Evolutionary conservation across 768 basidiomycete genomes (phyloP).

Genomic region (Daedalea quercina): DNA sequence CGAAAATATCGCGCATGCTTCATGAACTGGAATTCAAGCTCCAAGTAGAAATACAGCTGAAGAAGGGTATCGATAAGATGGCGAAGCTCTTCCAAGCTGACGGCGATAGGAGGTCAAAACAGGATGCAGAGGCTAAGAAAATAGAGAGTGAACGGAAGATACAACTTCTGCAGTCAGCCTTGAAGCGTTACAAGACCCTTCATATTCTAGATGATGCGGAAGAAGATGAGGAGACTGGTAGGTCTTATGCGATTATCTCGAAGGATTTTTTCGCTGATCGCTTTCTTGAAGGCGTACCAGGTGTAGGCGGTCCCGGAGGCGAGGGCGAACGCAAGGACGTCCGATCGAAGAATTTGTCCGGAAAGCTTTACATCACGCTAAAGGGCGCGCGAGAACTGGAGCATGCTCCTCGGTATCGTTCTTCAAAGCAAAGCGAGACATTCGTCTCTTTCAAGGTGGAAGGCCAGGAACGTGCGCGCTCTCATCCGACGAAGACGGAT

Average conservation of each 20-base stretch:
- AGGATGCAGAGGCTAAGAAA: slow-evolving; percentile 89
- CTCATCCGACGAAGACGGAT: slow-evolving; percentile 90
- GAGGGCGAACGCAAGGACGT: slow-evolving; percentile 88
- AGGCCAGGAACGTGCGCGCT: slow-evolving; percentile 86
- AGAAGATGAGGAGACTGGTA: slow-evolving; percentile 77
- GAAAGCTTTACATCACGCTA: slow-evolving; percentile 83
- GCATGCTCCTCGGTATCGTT: slow-evolving; percentile 79
- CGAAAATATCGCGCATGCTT: slow-evolving; percentile 96
- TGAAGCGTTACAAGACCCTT: slow-evolving; percentile 94
- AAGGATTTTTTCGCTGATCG: neutral
- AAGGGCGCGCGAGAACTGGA: slow-evolving; percentile 92
- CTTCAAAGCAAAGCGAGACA: slow-evolving; percentile 83
- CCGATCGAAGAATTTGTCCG: slow-evolving; percentile 89
- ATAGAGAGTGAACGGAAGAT: slow-evolving; percentile 97
- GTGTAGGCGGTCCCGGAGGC: slow-evolving; percentile 43
- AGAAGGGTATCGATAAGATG: slow-evolving; percentile 99
- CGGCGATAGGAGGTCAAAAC: slow-evolving; percentile 92
- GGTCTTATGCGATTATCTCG: slow-evolving; percentile 12
- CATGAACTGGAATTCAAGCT: slow-evolving; percentile 99
- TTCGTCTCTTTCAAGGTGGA: slow-evolving; percentile 94
- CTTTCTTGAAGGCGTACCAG: slow-evolving; percentile 11
- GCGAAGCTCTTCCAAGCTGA: slow-evolving; percentile 92
- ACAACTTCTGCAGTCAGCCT: slow-evolving; percentile 82
- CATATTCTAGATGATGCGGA: slow-evolving; percentile 86
- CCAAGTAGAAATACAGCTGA: slow-evolving; percentile 97